Percentiles rank a stretch among this genome's conserved stretches.
These are phyloP conservation scores for Didymellaceae sp. DNA, from an alignment of 2,329 filamentous ascomycete species.

Conservation along the genomic window DNA sequence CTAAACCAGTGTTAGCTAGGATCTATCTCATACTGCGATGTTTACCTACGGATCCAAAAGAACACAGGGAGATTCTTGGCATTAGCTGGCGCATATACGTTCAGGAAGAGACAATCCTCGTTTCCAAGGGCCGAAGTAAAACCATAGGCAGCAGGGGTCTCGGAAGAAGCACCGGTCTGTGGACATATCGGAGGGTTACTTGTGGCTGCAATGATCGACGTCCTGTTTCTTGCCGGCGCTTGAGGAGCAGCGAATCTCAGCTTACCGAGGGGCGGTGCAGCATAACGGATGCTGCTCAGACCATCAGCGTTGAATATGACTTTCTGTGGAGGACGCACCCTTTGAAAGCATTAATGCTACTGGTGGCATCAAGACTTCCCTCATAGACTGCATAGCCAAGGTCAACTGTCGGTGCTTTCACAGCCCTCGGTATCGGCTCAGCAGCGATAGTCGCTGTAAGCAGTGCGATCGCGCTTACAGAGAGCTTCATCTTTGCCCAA, in stretches of 20 bases:
- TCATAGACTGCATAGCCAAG: conserved; percentile 43
- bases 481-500: conserved; percentile 24
- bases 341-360: conserved; percentile 42
- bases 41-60: conserved; percentile 58
- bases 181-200: conserved; percentile 51
- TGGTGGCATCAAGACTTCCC: conserved; percentile 32
- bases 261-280: conserved; percentile 58
- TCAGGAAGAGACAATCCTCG: conserved; percentile 52
- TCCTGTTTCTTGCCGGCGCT: conserved; percentile 52
- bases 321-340: too few species aligned
- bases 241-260: conserved; percentile 60
- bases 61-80: conserved; percentile 60
- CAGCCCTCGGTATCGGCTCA: conserved; percentile 32
- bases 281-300: conserved; percentile 55
- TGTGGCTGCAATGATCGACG: conserved; percentile 49
- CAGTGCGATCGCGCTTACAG: conserved; percentile 23
- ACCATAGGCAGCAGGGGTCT: conserved; percentile 38
- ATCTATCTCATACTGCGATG: not conserved
- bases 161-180: conserved; percentile 38
- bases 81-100: conserved; percentile 49
- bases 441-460: conserved; percentile 22
- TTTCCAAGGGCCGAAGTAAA: conserved; percentile 40
- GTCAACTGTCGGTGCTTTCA: conserved; percentile 37
- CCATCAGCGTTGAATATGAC: conserved; percentile 14
- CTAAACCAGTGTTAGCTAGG: conserved; percentile 40